These are phyloP conservation scores for Isatis lusitanica DNA, from an alignment of 441 rosid species.

Conservation along the genomic window DNA sequence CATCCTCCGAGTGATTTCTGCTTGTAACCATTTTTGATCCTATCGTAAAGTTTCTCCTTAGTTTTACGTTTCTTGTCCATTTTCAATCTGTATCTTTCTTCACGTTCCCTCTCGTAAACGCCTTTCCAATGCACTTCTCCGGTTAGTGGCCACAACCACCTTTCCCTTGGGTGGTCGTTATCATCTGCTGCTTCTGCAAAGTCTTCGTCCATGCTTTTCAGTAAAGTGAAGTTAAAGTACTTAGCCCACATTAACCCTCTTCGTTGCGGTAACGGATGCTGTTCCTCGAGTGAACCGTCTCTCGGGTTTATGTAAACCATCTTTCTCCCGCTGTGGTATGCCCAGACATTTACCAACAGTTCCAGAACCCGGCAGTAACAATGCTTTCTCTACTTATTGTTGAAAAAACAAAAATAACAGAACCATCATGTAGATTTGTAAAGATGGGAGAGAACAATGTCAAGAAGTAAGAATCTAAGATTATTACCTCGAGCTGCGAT, in stretches of 20 bases:
- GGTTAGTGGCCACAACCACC: conserved; percentile 93
- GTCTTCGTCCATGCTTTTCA: conserved; percentile 97
- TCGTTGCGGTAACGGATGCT: conserved; percentile 66
- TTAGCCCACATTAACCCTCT: conserved; percentile 76
- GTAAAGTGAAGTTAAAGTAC: conserved; percentile 70
- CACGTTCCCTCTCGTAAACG: conserved; percentile 91
- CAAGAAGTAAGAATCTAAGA: not conserved
- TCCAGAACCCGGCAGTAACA: conserved; percentile 92
- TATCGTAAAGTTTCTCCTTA: conserved; percentile 68
- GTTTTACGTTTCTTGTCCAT: conserved; percentile 97
- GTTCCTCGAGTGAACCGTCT: conserved; percentile 70
- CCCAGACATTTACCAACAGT: conserved; percentile 90
- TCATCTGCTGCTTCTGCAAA: conserved; percentile 98
- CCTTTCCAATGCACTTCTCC: conserved; percentile 99
- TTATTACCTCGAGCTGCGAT: conserved; percentile 69
- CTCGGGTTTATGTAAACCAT: conserved; percentile 89
- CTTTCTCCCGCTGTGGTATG: conserved; percentile 85
- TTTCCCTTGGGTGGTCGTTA: conserved; percentile 64
- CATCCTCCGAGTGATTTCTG: conserved; percentile 82
- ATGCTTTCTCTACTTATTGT: conserved; percentile 63
- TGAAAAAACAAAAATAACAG: not conserved
- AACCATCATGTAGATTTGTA: not conserved
- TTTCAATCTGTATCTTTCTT: conserved; percentile 83
- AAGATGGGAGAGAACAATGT: not conserved
- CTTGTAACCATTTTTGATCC: conserved; percentile 71